phyloP scores from a whole-genome alignment of 306 rosid genomes.

The Glycine soja region DNA sequence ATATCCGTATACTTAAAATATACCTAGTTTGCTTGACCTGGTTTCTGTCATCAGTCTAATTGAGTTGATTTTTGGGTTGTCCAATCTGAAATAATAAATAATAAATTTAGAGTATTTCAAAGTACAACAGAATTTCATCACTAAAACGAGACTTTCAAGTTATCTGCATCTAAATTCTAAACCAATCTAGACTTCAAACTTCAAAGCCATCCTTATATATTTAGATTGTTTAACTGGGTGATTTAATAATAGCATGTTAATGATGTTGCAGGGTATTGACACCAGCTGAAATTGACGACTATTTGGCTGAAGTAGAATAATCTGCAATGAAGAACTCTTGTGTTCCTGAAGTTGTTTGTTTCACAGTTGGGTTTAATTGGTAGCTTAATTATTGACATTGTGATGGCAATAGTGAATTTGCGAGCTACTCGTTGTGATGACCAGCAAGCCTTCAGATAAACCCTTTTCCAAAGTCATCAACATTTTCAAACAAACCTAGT shows the following conservation, averaged over 20 bases:
- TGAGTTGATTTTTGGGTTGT: constrained; percentile 29
- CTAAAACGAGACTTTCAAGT: neutral
- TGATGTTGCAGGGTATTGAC: constrained; percentile 82
- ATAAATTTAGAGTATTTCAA: neutral
- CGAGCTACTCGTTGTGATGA: constrained; percentile 42
- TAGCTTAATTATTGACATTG: neutral
- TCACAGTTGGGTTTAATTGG: constrained; percentile 44
- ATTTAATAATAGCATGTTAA: constrained; percentile 30
- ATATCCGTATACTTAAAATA: constrained; percentile 37
- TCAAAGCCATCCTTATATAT: neutral
- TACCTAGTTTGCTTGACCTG: neutral
- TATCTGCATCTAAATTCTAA: neutral
- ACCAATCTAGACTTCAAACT: neutral
- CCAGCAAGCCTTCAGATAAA: constrained; percentile 37
- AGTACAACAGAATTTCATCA: neutral
- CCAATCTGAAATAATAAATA: neutral
- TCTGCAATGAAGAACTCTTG: constrained; percentile 37
- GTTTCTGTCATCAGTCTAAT: neutral
- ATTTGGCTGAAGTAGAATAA: constrained; percentile 94
- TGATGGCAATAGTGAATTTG: constrained; percentile 18
- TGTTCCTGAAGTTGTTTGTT: constrained; percentile 42
- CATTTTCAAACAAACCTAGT: constrained; percentile 30
- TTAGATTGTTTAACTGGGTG: neutral
- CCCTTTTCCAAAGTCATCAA: constrained; percentile 32
- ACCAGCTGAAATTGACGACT: constrained; percentile 95